Percentiles rank a stretch among this genome's conserved stretches.
These are phyloP conservation scores for Echinosophora koreensis DNA, from an alignment of 306 rosid genomes.

Conservation along the genomic window DNA sequence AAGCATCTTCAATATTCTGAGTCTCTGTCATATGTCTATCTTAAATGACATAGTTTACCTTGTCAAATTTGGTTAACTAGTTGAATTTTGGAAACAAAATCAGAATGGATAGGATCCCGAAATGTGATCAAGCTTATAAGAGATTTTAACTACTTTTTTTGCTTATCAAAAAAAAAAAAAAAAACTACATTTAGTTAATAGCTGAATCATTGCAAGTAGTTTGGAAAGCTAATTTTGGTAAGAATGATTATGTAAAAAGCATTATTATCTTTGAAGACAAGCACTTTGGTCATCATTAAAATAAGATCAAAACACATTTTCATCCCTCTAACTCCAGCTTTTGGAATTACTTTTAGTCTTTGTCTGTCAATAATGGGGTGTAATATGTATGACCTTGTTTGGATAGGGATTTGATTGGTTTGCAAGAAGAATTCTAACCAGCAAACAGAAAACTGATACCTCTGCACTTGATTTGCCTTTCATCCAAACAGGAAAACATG, in stretches of 20 bases:
- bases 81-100: background rate
- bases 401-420: background rate
- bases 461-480: background rate
- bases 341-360: background rate
- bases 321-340: background rate
- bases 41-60: constrained; percentile 12
- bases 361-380: background rate
- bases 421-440: background rate
- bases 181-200: no score
- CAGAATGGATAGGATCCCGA: background rate
- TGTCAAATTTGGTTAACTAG: background rate
- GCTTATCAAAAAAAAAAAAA: no score
- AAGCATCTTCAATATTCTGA: constrained; percentile 4
- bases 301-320: background rate
- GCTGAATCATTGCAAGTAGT: background rate
- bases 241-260: constrained; percentile 1
- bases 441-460: background rate
- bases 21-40: background rate
- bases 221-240: constrained; percentile 7
- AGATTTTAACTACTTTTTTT: constrained; percentile 3
- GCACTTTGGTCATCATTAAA: background rate
- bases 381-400: background rate
- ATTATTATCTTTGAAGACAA: background rate
- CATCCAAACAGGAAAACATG: background rate
- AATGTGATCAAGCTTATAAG: constrained; percentile 5